These are phyloP conservation scores for Chlamydomonas incerta DNA, from an alignment of 139 green algal genomes.

Conservation along the genomic window DNA sequence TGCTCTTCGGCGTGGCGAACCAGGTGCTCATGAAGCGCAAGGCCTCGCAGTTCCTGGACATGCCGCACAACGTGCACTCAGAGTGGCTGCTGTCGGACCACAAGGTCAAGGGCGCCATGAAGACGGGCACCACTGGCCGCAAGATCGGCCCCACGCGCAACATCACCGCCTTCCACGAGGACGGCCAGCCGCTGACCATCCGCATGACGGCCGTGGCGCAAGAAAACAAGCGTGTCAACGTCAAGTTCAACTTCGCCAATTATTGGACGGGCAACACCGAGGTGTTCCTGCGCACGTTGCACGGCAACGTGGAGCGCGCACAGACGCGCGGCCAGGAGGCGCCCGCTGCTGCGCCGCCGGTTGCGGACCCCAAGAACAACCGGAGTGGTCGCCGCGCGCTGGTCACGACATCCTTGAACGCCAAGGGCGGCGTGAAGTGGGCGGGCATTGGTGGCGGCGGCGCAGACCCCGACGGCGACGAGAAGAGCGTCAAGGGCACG, in stretches of 20 bases:
- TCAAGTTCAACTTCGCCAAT: conserved; percentile 38
- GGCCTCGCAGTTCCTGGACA: conserved; percentile 26
- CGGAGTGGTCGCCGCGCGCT: conserved; percentile 5
- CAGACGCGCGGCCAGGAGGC: not conserved
- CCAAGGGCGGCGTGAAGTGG: conserved; percentile 42
- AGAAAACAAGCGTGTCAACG: conserved; percentile 43
- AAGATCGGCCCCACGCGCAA: conserved; percentile 39
- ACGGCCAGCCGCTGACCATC: conserved; percentile 32
- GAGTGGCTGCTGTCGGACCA: conserved; percentile 46
- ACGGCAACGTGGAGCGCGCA: not conserved
- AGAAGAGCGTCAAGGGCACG: conserved; percentile 15
- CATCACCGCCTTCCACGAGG: conserved; percentile 37
- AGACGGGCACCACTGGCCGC: conserved; percentile 43
- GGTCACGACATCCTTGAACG: conserved; percentile 3
- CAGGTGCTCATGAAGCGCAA: conserved; percentile 29
- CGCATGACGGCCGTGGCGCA: conserved; percentile 25
- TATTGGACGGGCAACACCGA: conserved; percentile 37
- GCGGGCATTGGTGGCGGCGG: conserved; percentile 11
- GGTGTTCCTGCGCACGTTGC: conserved; percentile 33
- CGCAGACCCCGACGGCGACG: not conserved
- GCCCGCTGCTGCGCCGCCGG: not conserved
- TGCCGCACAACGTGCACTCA: conserved; percentile 41
- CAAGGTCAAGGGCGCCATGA: conserved; percentile 57
- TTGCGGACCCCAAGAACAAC: conserved; percentile 8
- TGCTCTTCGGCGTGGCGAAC: conserved; percentile 38